Percentiles rank a stretch among this genome's conserved stretches.
Evolutionary conservation across 331 rosid genomes (phyloP).

Genomic region (Malus hybrid): DNA sequence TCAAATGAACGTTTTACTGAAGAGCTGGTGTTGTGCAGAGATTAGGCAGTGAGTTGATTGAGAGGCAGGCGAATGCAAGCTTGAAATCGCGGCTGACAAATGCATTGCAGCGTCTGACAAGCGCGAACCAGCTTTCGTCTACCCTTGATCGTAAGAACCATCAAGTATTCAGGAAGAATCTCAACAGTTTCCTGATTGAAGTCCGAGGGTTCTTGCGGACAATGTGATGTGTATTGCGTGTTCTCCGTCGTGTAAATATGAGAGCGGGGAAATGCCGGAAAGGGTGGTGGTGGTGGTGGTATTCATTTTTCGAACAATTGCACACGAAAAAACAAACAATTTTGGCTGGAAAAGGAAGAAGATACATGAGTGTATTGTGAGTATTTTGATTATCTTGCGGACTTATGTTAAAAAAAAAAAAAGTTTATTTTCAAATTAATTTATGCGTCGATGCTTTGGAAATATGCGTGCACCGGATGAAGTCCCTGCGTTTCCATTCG

Average conservation of each 20-base stretch:
- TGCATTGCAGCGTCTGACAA: constrained; percentile 70
- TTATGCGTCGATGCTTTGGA: too few species aligned
- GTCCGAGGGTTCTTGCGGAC: constrained; percentile 84
- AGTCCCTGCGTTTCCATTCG: too few species aligned
- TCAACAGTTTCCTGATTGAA: constrained; percentile 58
- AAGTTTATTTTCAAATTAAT: too few species aligned
- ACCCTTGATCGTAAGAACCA: constrained; percentile 74
- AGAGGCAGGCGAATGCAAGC: constrained; percentile 52
- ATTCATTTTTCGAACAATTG: neutral
- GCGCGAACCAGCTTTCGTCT: constrained; percentile 73
- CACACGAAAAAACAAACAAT: neutral
- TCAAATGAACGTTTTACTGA: neutral
- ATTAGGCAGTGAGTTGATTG: constrained; percentile 71
- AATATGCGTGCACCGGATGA: too few species aligned
- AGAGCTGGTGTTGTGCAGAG: constrained; percentile 32
- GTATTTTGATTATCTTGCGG: too few species aligned
- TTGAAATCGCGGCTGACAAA: constrained; percentile 66
- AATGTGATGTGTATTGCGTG: constrained; percentile 20
- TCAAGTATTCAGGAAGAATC: constrained; percentile 87
- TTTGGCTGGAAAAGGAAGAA: neutral
- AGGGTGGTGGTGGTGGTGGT: neutral
- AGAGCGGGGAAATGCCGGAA: too few species aligned
- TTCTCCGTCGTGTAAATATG: neutral
- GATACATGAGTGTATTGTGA: neutral
- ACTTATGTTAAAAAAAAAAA: too few species aligned